Base-by-base conservation (phyloP, 805 yeast species). In the Sungouiozyma intestinalis region DNA sequence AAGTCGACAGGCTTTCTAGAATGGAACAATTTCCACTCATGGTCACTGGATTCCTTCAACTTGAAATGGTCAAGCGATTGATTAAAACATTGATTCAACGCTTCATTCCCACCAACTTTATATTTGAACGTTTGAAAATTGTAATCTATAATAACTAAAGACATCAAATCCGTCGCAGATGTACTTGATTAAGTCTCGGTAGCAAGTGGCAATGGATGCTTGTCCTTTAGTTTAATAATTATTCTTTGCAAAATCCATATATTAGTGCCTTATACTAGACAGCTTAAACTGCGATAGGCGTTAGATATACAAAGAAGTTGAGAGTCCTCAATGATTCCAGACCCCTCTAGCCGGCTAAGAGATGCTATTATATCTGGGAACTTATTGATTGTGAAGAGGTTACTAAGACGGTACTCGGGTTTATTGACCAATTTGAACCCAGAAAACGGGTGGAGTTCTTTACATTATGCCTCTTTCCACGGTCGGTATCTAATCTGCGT, bases 391-490 rank as follows among this genome's bases (percentile, higher is more conserved):
- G 86, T 79, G 15, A 69, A 73, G 48, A 71, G 90, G 19, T 64
- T 85, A 5, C 60, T 85, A n/a, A 67, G 72, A 41, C 68, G 86
- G 33, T 80, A 70, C 49, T 92, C 94, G 0, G 79, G 76, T 27
- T 66, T 84, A 33, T 58, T 85, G 47, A 79, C 77, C 45, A 81
- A 84, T 54, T 67, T 77, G 18, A 83, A 86, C 54, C 74, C 86
- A 4, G 24, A 55, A 17, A 77, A 79, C 53, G 95, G 95, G 2
- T 85, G 95, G 95, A 71, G 83, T 14, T 79, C 82, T 33, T 65
- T 85, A 38, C 95, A 85, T 58, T 84, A 85, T 59, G 87, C 94
- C 0, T 77, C 90, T 3, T 81, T 57, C 52, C 64, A 81, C 53
- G 92, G 94, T 35, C 72, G 80, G 46, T 80, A 79, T 51, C 71